These are phyloP conservation scores for Penicillium paneum DNA, from an alignment of 2,329 filamentous ascomycete genomes.

Conservation along the genomic window DNA sequence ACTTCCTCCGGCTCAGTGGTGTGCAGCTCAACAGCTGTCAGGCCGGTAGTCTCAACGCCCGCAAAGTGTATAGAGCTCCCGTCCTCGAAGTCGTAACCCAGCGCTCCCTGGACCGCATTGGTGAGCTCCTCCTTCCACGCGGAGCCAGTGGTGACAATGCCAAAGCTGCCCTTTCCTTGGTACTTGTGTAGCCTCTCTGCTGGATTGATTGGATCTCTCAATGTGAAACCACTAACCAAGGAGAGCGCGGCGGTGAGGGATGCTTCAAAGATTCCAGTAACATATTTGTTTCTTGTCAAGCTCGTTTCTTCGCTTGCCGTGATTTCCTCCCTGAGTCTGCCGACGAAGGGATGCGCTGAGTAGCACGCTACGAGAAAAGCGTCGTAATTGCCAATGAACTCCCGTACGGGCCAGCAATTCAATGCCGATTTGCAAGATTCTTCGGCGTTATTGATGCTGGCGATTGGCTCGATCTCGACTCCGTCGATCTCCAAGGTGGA, in stretches of 20 bases:
- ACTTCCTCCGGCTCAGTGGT: slow-evolving; percentile 63
- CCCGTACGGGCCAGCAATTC: slow-evolving; percentile 59
- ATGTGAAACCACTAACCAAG: slow-evolving; percentile 43
- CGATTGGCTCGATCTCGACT: slow-evolving; percentile 50
- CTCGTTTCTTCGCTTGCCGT: slow-evolving; percentile 19
- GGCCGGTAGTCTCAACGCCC: slow-evolving; percentile 76
- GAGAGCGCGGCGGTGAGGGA: slow-evolving; percentile 66
- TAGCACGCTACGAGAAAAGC: slow-evolving; percentile 87
- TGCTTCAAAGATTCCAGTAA: slow-evolving; percentile 85
- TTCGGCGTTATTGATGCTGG: slow-evolving; percentile 72
- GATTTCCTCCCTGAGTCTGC: slow-evolving; percentile 52
- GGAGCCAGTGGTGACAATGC: slow-evolving; percentile 82
- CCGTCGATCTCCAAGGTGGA: slow-evolving; percentile 32
- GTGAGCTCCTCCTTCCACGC: slow-evolving; percentile 75
- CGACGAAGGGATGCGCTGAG: slow-evolving; percentile 75
- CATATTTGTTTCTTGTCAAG: slow-evolving; percentile 47
- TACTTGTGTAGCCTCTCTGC: slow-evolving; percentile 26
- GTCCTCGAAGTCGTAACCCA: slow-evolving; percentile 50
- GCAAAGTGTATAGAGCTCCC: slow-evolving; percentile 57
- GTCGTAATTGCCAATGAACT: slow-evolving; percentile 51
- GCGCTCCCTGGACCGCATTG: slow-evolving; percentile 61
- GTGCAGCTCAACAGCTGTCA: slow-evolving; percentile 78
- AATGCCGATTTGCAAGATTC: slow-evolving; percentile 64
- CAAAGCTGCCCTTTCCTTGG: slow-evolving; percentile 58
- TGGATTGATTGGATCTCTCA: slow-evolving; percentile 18